Conservation (phyloP, 1,139 yeast genomes). For the Zygotorulaspora mrakii region DNA sequence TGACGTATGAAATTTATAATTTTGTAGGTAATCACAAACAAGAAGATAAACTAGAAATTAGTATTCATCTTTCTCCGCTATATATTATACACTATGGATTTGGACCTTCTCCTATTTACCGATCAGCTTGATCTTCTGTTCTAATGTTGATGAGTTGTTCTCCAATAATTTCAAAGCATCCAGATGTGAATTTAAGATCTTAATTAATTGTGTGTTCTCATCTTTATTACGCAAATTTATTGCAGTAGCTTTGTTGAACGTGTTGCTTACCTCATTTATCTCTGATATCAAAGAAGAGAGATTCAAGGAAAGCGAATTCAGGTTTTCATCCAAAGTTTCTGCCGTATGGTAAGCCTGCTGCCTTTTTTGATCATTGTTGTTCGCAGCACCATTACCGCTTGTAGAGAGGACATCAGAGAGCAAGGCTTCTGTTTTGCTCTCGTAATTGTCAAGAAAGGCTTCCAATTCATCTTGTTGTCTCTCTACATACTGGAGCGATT, state of each 20-base stretch:
- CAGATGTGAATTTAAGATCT: slow-evolving; percentile 80
- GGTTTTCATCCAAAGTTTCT: slow-evolving; percentile 75
- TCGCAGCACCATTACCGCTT: slow-evolving; percentile 26
- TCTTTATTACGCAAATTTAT: slow-evolving; percentile 38
- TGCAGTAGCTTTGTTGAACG: slow-evolving; percentile 63
- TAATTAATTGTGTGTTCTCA: slow-evolving; percentile 57
- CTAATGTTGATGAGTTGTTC: slow-evolving; percentile 61
- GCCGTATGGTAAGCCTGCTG: slow-evolving; percentile 89
- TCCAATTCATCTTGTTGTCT: slow-evolving; percentile 93
- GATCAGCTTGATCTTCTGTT: slow-evolving; percentile 50
- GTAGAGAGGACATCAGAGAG: slow-evolving; percentile 43
- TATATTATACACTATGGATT: slow-evolving; percentile 2
- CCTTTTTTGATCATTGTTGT: slow-evolving; percentile 68
- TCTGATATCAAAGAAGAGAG: slow-evolving; percentile 75
- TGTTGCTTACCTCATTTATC: slow-evolving; percentile 81
- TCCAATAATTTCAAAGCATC: slow-evolving; percentile 89
- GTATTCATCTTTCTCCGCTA: not conserved
- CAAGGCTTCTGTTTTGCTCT: slow-evolving; percentile 70
- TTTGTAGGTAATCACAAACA: not conserved
- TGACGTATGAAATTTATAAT: not conserved
- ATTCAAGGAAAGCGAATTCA: slow-evolving; percentile 72
- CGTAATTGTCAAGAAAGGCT: slow-evolving; percentile 75
- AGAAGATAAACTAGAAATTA: not conserved
- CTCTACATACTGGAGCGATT: slow-evolving; percentile 77
- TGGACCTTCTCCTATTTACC: slow-evolving; percentile 13